Conservation (phyloP, 306 rosid species). For the Quercus aquifolioides region DNA sequence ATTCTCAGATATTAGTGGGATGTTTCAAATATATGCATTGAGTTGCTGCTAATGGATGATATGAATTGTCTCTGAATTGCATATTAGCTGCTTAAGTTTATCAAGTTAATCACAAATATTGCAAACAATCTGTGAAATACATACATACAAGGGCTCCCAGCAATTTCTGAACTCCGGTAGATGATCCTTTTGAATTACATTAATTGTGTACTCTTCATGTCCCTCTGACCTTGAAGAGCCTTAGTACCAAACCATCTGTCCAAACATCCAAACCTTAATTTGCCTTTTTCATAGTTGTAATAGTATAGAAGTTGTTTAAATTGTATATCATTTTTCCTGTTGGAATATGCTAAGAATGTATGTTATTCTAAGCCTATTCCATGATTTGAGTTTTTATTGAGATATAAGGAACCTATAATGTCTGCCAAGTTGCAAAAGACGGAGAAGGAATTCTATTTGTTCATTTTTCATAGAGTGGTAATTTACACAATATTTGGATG, state of each 20-base stretch:
- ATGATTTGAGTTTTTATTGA: not conserved
- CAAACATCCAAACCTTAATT: not conserved
- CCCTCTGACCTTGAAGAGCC: not conserved
- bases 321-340: not conserved
- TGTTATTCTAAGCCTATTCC: not conserved
- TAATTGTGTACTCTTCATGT: not conserved
- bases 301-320: not conserved
- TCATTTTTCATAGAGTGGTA: not conserved
- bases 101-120: not conserved
- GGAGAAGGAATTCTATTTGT: not conserved
- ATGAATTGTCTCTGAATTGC: not conserved
- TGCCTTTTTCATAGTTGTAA: not conserved
- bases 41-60: not conserved
- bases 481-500: not conserved
- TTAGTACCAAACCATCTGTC: not conserved
- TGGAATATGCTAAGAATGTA: not conserved
- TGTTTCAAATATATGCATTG: not conserved
- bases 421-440: not conserved
- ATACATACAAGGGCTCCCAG: not conserved
- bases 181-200: not conserved
- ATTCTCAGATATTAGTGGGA: not conserved
- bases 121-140: not conserved
- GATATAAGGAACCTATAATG: not conserved
- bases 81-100: not conserved
- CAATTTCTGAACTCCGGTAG: not conserved